phyloP scores from a whole-genome alignment of 2,329 filamentous ascomycete genomes.

The Daldinia sp. region DNA sequence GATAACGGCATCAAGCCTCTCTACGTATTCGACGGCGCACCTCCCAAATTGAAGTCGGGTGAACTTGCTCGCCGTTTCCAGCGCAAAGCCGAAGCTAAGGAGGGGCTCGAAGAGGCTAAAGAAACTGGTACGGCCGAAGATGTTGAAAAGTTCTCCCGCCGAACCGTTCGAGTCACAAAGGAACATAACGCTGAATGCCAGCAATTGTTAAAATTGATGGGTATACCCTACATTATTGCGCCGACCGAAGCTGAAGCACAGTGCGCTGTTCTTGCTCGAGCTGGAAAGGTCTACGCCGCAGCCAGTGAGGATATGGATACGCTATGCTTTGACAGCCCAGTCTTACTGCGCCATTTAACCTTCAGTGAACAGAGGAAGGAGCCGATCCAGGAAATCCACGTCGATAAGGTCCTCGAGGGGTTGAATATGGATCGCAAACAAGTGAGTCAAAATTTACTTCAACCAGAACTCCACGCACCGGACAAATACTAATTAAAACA shows the following conservation, averaged over 20 bases:
- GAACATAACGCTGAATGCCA: conserved; percentile 98
- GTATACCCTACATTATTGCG: conserved; percentile 92
- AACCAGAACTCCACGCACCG: neutral
- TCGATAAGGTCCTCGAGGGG: conserved; percentile 88
- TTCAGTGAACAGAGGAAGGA: conserved; percentile 98
- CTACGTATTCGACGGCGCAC: conserved; percentile 97
- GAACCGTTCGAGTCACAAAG: conserved; percentile 93
- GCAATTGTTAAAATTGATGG: conserved; percentile 91
- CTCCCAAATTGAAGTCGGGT: conserved; percentile 96
- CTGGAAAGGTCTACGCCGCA: conserved; percentile 95
- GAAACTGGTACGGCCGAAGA: conserved; percentile 97
- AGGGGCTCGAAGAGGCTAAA: conserved; percentile 93
- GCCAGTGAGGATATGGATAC: conserved; percentile 99
- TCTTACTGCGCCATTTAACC: conserved; percentile 90
- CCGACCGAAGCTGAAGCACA: conserved; percentile 98
- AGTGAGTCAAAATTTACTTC: conserved; percentile 60
- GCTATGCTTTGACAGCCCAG: conserved; percentile 91
- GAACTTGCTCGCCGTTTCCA: conserved; percentile 97
- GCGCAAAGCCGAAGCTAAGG: conserved; percentile 91
- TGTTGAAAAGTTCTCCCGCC: conserved; percentile 95
- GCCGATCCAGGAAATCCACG: conserved; percentile 93
- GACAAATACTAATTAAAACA: conserved; percentile 55
- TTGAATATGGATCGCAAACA: conserved; percentile 88
- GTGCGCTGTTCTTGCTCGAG: conserved; percentile 88
- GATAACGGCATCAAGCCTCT: conserved; percentile 99